Evolutionary conservation across 2,329 filamentous ascomycete species (phyloP), one percentile per base, ranked within the genome.

Genomic region (Sporothrix curviconia): DNA sequence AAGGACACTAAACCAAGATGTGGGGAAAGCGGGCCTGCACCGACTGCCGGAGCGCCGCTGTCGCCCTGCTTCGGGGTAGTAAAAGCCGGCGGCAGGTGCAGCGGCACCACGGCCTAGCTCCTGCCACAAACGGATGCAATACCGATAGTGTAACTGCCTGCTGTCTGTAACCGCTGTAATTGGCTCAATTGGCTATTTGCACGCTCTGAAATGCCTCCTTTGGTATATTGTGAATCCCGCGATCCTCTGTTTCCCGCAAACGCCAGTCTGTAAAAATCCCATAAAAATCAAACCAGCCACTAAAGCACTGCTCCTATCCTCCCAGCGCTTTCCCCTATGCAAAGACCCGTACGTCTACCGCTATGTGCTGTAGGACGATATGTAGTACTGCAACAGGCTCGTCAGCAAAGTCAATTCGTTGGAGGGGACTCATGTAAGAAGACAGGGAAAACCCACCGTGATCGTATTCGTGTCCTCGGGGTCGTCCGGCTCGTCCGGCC

Each of bases 381-480:
- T 69, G 56, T 74, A 74, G 58, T 74, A 74, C 68, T 72, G 37
- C 30, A 37, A 37, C n/a, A 11, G n/a, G 11, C 25, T 39, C 46
- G 11, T 56, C 37, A 56, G 40, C 22, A 32, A 40, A 22, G 7
- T 32, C 7, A 3, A 7, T 46, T 49, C 17, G 34, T 28, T 9
- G 9, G 36, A 7, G 40, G 28, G 11, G 42, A 15, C 40, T 15
- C 14, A 11, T n/a, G 8, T 7, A 55, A 4, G n/a, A 1, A 36
- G 32, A 32, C 12, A 22, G 4, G 15, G 14, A 32, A 12, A 12
- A 72, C 81, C 70, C 73, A 90, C 87, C 46, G 89, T 92, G 57
- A 94, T 76, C 30, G 92, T 87, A 2, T 85, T 87, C 65, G 90
- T 86, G 24, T 89, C 85, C 1, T 79, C 80, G 2, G 72, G 70